Conservation (phyloP, 345 rosid species). For the Brassica nigra region DNA sequence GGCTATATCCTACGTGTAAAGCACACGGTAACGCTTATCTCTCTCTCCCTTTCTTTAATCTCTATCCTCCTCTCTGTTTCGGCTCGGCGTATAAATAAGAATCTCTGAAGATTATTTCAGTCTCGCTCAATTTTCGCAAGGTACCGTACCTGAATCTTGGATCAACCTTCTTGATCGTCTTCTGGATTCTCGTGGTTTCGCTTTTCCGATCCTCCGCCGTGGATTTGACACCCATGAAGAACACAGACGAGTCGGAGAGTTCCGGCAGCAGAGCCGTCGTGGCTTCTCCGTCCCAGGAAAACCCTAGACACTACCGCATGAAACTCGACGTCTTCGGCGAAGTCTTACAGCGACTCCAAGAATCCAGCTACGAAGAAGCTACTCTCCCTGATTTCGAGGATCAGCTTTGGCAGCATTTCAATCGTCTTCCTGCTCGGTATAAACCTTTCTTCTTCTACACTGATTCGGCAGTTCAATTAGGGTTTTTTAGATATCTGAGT, state of each 20-base stretch:
- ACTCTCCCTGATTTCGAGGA: constrained; percentile 76
- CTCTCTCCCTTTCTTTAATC: constrained; percentile 14
- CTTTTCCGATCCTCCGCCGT: constrained; percentile 18
- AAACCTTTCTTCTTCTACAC: not conserved
- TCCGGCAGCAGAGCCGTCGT: constrained; percentile 74
- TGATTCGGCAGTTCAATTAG: not conserved
- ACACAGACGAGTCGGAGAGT: constrained; percentile 85
- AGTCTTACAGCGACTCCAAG: constrained; percentile 71
- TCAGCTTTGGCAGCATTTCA: constrained; percentile 90
- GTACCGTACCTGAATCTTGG: not conserved
- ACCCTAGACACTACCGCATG: constrained; percentile 73
- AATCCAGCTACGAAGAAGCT: constrained; percentile 69
- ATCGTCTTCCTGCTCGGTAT: constrained; percentile 89
- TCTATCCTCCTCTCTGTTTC: not conserved
- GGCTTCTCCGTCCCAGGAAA: constrained; percentile 52
- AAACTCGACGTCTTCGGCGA: constrained; percentile 89
- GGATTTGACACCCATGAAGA: constrained; percentile 53
- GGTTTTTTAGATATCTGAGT: not conserved
- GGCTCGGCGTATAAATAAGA: not conserved
- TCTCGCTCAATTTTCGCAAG: not conserved
- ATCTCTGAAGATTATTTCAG: not conserved
- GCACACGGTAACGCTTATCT: constrained; percentile 25
- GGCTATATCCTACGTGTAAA: constrained; percentile 20
- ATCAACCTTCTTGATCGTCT: not conserved
- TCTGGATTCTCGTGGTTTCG: not conserved